Conservation (phyloP, 352 stramenopile species). For the Phytophthora cajani region DNA sequence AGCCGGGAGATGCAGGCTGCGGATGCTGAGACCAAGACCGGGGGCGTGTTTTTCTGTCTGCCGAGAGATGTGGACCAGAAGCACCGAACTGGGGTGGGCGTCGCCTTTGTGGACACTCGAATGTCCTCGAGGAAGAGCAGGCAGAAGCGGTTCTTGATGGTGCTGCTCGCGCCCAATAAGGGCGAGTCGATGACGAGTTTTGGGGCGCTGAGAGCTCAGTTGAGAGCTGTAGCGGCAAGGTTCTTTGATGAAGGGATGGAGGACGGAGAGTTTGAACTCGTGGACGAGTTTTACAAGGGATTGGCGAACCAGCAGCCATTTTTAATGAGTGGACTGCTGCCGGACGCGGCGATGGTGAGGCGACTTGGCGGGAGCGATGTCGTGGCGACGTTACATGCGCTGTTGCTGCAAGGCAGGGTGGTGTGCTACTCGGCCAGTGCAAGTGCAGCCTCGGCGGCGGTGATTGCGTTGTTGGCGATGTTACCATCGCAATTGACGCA, state of each 20-base stretch:
- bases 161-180: constrained; percentile 30
- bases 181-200: constrained; percentile 20
- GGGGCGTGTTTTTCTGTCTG: constrained; percentile 62
- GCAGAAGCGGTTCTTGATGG: constrained; percentile 54
- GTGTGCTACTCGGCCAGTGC: constrained; percentile 76
- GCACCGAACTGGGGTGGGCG: constrained; percentile 39
- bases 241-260: constrained; percentile 41
- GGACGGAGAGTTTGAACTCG: constrained; percentile 32
- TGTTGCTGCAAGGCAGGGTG: constrained; percentile 80
- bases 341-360: constrained; percentile 53
- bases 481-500: constrained; percentile 50
- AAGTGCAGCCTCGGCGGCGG: constrained; percentile 57
- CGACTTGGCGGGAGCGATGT: constrained; percentile 63
- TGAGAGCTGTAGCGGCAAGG: constrained; percentile 35
- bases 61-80: constrained; percentile 23
- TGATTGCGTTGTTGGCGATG: constrained; percentile 60
- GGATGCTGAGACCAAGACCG: constrained; percentile 20
- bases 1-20: constrained; percentile 64
- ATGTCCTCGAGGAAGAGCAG: constrained; percentile 48
- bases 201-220: constrained; percentile 48
- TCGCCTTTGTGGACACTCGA: constrained; percentile 55
- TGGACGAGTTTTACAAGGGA: constrained; percentile 40
- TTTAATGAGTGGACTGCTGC: constrained; percentile 43
- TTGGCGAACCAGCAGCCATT: constrained; percentile 55
- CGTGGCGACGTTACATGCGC: constrained; percentile 66